Percentiles rank a stretch among this genome's conserved stretches.
phyloP scores from a whole-genome alignment of 2,329 filamentous ascomycete species.

The Amesomyces nigricolor region DNA sequence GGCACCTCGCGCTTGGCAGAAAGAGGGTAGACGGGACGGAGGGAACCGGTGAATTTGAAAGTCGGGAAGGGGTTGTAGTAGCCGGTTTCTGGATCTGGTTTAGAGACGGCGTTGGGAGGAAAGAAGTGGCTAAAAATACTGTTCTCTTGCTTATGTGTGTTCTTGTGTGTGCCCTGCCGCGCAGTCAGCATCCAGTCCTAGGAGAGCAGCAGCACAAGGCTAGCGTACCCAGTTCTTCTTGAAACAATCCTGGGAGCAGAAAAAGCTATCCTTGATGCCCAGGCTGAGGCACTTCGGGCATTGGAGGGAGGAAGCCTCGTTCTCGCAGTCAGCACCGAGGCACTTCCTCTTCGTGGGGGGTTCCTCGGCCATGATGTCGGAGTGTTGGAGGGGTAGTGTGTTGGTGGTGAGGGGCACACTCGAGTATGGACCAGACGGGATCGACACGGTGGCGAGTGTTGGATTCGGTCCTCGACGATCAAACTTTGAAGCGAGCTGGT shows the following conservation, averaged over 20 bases:
- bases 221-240: slow-evolving; percentile 89
- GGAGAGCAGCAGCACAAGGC: not conserved
- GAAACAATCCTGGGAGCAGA: slow-evolving; percentile 98
- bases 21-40: slow-evolving; percentile 84
- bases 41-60: slow-evolving; percentile 72
- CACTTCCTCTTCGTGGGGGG: slow-evolving; percentile 62
- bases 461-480: too few relatives aligned
- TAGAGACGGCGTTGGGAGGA: slow-evolving; percentile 77
- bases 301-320: slow-evolving; percentile 79
- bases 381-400: not conserved
- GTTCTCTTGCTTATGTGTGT: slow-evolving; percentile 73
- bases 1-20: slow-evolving; percentile 69
- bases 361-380: slow-evolving; percentile 42
- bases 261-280: slow-evolving; percentile 82
- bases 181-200: slow-evolving; percentile 20
- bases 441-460: too few relatives aligned
- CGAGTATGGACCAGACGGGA: too few relatives aligned
- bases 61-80: slow-evolving; percentile 88
- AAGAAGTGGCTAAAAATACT: slow-evolving; percentile 69
- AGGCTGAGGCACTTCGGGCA: slow-evolving; percentile 94
- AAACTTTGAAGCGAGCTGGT: too few relatives aligned
- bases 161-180: slow-evolving; percentile 71
- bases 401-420: slow-evolving; percentile 3
- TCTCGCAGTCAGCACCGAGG: slow-evolving; percentile 74
- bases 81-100: slow-evolving; percentile 85